These are phyloP conservation scores for Collybiopsis luxurians DNA, from an alignment of 768 basidiomycete species.

Conservation along the genomic window DNA sequence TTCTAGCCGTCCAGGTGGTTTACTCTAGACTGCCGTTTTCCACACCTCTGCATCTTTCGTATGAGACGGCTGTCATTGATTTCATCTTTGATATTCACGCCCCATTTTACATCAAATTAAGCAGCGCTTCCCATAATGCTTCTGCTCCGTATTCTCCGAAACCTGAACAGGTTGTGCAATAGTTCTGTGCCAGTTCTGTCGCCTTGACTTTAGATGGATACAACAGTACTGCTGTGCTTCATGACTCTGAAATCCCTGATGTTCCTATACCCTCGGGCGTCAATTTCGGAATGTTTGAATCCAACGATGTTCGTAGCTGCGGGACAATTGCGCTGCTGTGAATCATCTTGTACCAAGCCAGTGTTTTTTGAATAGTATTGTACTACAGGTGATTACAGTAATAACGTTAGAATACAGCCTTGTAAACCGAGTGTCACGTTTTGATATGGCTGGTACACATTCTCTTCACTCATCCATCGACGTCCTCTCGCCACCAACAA, in stretches of 20 bases:
- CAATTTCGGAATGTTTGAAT: slow-evolving; percentile 50
- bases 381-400: too few relatives aligned
- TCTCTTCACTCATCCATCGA: neutral
- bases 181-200: slow-evolving; percentile 56
- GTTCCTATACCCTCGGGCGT: slow-evolving; percentile 39
- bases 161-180: slow-evolving; percentile 41
- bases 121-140: slow-evolving; percentile 25
- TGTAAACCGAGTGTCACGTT: too few relatives aligned
- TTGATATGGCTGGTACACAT: neutral
- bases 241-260: slow-evolving; percentile 24
- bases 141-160: slow-evolving; percentile 21
- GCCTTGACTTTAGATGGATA: slow-evolving; percentile 57
- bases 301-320: slow-evolving; percentile 38
- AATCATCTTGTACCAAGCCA: neutral
- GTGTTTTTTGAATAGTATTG: neutral
- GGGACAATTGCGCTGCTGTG: neutral
- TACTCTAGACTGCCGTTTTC: slow-evolving; percentile 36
- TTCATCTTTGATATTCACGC: slow-evolving; percentile 39
- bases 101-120: slow-evolving; percentile 28
- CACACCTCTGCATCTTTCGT: slow-evolving; percentile 42
- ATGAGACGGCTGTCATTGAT: slow-evolving; percentile 43
- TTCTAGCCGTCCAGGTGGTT: slow-evolving; percentile 48
- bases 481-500: slow-evolving; percentile 39
- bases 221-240: slow-evolving; percentile 51
- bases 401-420: too few relatives aligned